phyloP scores from a whole-genome alignment of 129 eudicot species.

The Rutidosis leptorrhynchoides region DNA sequence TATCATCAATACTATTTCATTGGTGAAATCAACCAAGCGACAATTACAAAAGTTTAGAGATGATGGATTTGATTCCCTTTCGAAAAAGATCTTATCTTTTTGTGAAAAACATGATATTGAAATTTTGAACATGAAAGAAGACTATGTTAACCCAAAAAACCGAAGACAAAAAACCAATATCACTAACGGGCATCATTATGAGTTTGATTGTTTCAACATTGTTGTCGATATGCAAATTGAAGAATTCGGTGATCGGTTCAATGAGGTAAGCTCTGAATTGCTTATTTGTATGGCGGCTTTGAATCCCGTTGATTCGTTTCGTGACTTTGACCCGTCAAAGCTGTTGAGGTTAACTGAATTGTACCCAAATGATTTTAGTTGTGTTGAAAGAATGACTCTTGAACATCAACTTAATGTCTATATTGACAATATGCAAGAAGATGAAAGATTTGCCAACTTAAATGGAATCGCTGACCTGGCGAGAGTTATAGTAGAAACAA shows the following conservation, averaged over 20 bases:
- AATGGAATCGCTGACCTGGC: slow-evolving; percentile 7
- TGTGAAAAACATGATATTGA: slow-evolving; percentile 13
- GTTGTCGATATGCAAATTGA: slow-evolving; percentile 9
- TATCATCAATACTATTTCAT: slow-evolving; percentile 11
- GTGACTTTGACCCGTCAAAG: slow-evolving; percentile 9
- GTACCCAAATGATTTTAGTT: slow-evolving; percentile 10
- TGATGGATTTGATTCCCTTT: slow-evolving; percentile 9
- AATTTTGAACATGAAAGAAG: not conserved
- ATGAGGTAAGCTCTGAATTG: slow-evolving; percentile 8
- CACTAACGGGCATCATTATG: slow-evolving; percentile 1
- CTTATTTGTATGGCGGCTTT: slow-evolving; percentile 1
- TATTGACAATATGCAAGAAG: slow-evolving; percentile 14
- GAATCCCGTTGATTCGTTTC: slow-evolving; percentile 1
- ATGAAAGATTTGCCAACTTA: slow-evolving; percentile 8
- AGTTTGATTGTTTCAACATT: slow-evolving; percentile 1
- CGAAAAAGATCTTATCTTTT: not conserved
- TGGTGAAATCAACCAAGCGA: slow-evolving; percentile 12
- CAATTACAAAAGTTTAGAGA: not conserved
- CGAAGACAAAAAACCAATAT: not conserved
- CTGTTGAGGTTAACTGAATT: slow-evolving; percentile 6
- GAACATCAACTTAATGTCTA: slow-evolving; percentile 14
- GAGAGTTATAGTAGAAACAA: slow-evolving; percentile 16
- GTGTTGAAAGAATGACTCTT: slow-evolving; percentile 10
- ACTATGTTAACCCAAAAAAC: not conserved
- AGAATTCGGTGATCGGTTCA: slow-evolving; percentile 1